Evolutionary conservation across 2,329 filamentous ascomycete species (phyloP).

Genomic region (Aspergillus aculeatus): DNA sequence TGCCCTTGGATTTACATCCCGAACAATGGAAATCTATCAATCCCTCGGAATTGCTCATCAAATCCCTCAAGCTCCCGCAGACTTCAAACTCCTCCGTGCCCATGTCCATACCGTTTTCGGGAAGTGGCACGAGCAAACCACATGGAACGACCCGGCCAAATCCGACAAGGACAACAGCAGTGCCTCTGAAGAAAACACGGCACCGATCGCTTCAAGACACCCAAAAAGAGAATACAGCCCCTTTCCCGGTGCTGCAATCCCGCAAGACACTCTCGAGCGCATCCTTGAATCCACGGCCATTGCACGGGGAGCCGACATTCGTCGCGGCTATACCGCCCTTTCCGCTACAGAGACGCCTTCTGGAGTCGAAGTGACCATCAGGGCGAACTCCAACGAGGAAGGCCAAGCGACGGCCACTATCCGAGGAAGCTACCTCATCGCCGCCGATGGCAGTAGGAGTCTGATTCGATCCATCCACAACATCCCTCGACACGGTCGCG

Average conservation of each 20-base stretch:
- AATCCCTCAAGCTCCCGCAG: constrained; percentile 16
- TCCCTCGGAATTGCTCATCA: constrained; percentile 28
- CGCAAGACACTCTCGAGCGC: constrained; percentile 45
- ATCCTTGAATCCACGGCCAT: constrained; percentile 35
- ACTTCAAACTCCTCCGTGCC: constrained; percentile 24
- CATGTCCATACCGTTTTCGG: constrained; percentile 20
- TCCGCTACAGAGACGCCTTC: no score
- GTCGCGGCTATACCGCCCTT: constrained; percentile 18
- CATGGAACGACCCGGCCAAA: constrained; percentile 17
- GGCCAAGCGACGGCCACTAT: no score
- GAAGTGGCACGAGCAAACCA: constrained; percentile 19
- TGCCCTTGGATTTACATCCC: background rate
- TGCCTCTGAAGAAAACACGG: no score
- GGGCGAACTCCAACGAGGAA: background rate
- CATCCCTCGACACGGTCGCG: constrained; percentile 22
- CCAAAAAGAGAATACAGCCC: constrained; percentile 23
- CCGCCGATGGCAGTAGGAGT: constrained; percentile 34
- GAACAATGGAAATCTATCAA: constrained; percentile 42
- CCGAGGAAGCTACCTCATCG: constrained; percentile 46
- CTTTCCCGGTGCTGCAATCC: constrained; percentile 29
- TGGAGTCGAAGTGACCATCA: background rate
- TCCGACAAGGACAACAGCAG: no score
- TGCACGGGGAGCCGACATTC: constrained; percentile 36
- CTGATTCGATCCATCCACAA: constrained; percentile 18
- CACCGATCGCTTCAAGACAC: constrained; percentile 7